Evolutionary conservation across 2,329 filamentous ascomycete species (phyloP), one percentile per base, ranked within the genome.

Genomic region (Ilyonectria mors-panacis): DNA sequence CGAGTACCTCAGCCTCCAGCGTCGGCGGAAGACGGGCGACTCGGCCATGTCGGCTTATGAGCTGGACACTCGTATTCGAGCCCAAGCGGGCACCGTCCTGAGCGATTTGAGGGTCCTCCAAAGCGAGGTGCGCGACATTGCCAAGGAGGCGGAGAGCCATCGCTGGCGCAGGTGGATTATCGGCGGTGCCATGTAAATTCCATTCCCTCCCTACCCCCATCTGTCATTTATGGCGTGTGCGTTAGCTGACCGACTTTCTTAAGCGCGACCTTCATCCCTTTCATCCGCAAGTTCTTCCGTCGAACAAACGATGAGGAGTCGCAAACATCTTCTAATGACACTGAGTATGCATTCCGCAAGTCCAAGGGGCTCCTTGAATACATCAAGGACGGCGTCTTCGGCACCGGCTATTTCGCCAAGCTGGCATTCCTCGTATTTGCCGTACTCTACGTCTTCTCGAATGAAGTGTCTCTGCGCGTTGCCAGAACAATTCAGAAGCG

Each of bases 361-460:
- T 87, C 85, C 76, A 84, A 84, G 76, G 80, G 81, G 2, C 81
- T 89, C 5, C 78, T 89, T 30, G 72, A 81, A 4, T 83, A 87
- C 58, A 87, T 89, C 73, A 80, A 85, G 60, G 77, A 80, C 51
- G 81, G 82, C 7, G 75, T 86, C 1, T 78, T 82, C 10, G 83
- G 85, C 5, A 81, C 80, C 15, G 83, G 84, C 15, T 75, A 81
- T 2, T 75, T 88, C 28, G 86, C 87, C 1, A 84, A 83, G 39
- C 68, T 89, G 10, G 85, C 85, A 9, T 84, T 87, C 69, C 84
- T 89, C 35, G 86, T 89, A 3, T 85, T 89, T 68, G 85, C 86
- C 2, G 85, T 88, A 21, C 78, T 89, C 44, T 89, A 88, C 75
- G 83, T 89, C 13, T 90, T 90, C 68, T 84, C 85, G 72, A 88